phyloP scores from a whole-genome alignment of 495 filamentous ascomycete species.

The Coniosporium apollinis region DNA sequence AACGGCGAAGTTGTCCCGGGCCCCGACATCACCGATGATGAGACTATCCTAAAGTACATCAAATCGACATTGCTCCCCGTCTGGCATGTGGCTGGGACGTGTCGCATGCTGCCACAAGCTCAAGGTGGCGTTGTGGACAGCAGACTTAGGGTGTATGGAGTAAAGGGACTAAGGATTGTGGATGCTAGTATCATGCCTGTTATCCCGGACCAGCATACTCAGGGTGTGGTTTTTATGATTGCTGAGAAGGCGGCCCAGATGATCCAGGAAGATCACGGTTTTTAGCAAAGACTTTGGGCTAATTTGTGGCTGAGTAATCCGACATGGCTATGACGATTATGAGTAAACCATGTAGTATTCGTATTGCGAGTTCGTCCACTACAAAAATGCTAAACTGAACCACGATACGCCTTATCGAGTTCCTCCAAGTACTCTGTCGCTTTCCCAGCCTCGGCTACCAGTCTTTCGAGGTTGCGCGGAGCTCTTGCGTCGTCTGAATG shows the following conservation, averaged over 20 bases:
- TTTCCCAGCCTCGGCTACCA: too few relatives aligned
- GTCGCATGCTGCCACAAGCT: constrained; percentile 32
- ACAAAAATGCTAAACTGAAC: too few relatives aligned
- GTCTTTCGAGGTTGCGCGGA: too few relatives aligned
- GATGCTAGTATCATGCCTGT: constrained; percentile 32
- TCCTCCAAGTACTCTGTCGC: too few relatives aligned
- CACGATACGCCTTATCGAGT: too few relatives aligned
- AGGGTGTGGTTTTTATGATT: constrained; percentile 33
- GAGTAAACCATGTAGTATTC: too few relatives aligned
- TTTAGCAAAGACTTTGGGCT: too few relatives aligned
- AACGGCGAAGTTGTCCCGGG: constrained; percentile 10
- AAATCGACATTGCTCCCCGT: constrained; percentile 2
- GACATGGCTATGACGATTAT: too few relatives aligned
- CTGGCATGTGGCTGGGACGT: constrained; percentile 25
- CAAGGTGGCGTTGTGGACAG: constrained; percentile 35
- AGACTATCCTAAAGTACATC: constrained; percentile 12
- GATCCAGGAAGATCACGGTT: too few relatives aligned
- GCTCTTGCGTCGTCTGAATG: too few relatives aligned
- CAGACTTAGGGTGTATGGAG: constrained; percentile 31
- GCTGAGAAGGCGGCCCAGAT: constrained; percentile 36
- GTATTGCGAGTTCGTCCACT: too few relatives aligned
- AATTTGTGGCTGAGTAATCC: too few relatives aligned
- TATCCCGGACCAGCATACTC: constrained; percentile 32
- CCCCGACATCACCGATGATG: constrained; percentile 10
- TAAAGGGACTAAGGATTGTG: constrained; percentile 33